These are phyloP conservation scores for Fusarium clavum DNA, from an alignment of 2,329 filamentous ascomycete genomes.

Conservation along the genomic window DNA sequence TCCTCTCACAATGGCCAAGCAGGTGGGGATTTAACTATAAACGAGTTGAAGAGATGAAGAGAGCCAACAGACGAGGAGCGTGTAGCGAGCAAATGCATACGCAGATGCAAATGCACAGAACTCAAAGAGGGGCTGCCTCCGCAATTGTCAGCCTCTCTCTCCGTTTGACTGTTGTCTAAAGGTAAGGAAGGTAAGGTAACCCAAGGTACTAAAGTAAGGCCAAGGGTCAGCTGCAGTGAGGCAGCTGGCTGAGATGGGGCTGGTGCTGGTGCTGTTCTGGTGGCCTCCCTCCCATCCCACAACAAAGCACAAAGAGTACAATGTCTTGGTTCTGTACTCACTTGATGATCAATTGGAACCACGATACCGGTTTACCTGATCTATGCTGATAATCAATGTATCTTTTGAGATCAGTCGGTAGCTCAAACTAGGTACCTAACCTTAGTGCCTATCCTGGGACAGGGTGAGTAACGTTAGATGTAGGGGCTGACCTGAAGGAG, in stretches of 20 bases:
- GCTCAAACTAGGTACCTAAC: constrained; percentile 1
- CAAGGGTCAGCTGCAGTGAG: constrained; percentile 31
- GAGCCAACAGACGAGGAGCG: constrained; percentile 27
- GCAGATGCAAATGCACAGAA: not conserved
- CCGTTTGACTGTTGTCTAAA: not conserved
- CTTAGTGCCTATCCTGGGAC: not conserved
- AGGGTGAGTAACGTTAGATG: not conserved
- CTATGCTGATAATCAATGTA: not conserved
- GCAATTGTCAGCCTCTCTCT: constrained; percentile 44
- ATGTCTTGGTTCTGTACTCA: constrained; percentile 33
- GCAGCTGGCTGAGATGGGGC: constrained; percentile 31
- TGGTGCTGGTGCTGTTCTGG: constrained; percentile 16
- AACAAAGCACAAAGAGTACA: constrained; percentile 23
- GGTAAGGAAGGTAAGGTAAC: not conserved
- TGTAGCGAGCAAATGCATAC: not conserved
- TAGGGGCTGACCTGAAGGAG: constrained; percentile 21
- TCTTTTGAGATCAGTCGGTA: constrained; percentile 1
- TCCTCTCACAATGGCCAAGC: constrained; percentile 5
- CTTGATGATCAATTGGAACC: constrained; percentile 6
- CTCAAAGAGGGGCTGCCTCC: constrained; percentile 41
- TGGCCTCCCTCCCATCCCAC: constrained; percentile 25
- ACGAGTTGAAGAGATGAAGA: constrained; percentile 25
- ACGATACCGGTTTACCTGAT: not conserved
- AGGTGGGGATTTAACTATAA: constrained; percentile 24
- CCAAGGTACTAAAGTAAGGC: not conserved